phyloP scores from a whole-genome alignment of 2,329 filamentous ascomycete species.

The Gremmenia infestans region DNA sequence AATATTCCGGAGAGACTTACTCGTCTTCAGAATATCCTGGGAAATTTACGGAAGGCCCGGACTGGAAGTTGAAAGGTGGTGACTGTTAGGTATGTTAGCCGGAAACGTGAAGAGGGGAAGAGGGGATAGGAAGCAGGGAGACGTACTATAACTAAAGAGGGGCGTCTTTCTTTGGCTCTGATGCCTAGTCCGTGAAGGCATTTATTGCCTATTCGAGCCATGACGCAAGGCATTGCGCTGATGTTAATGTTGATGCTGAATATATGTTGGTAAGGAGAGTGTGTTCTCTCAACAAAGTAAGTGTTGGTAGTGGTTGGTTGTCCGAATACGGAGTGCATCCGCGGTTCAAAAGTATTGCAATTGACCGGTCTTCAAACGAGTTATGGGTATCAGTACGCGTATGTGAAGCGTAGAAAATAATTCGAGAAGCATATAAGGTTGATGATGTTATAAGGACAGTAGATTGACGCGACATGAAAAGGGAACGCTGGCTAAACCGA shows the following conservation, averaged over 20 bases:
- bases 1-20: conserved; percentile 37
- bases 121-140: background rate
- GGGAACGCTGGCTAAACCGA: conserved; percentile 4
- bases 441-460: background rate
- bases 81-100: conserved; percentile 8
- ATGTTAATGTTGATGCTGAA: background rate
- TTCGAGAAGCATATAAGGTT: background rate
- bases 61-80: conserved; percentile 55
- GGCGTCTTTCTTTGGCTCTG: conserved; percentile 12
- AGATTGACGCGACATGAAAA: background rate
- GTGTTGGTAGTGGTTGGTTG: background rate
- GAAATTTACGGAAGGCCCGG: conserved; percentile 43
- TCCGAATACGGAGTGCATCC: background rate
- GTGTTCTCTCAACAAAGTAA: background rate
- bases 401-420: background rate
- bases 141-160: conserved; percentile 18
- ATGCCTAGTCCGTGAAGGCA: conserved; percentile 15
- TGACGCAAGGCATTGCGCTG: conserved; percentile 14
- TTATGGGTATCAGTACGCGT: background rate
- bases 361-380: too few species aligned
- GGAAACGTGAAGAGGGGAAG: background rate
- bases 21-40: conserved; percentile 55
- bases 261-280: background rate
- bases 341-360: background rate
- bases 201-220: conserved; percentile 12